phyloP scores from a whole-genome alignment of 2,329 filamentous ascomycete species.

The Graphilbum fragrans region DNA sequence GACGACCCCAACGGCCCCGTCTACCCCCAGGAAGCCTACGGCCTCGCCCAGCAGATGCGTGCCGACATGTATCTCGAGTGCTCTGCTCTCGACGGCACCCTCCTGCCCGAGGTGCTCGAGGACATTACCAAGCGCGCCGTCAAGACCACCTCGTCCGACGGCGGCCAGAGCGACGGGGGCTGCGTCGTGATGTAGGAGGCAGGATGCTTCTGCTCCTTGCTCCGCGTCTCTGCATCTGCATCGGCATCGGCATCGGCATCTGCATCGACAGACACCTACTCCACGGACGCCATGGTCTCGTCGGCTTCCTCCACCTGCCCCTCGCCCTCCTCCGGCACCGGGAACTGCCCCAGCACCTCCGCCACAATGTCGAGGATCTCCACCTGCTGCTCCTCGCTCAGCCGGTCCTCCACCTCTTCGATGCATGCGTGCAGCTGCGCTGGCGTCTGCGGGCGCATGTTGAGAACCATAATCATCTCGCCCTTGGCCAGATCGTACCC shows the following conservation, averaged over 20 bases:
- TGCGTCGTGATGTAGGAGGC: constrained; percentile 34
- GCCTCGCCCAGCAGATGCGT: constrained; percentile 42
- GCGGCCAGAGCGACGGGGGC: constrained; percentile 42
- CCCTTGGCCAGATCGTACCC: constrained; percentile 53
- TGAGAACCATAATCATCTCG: constrained; percentile 57
- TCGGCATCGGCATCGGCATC: neutral
- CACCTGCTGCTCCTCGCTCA: constrained; percentile 44
- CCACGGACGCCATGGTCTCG: neutral
- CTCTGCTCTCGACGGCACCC: constrained; percentile 47
- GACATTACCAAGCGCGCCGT: constrained; percentile 47
- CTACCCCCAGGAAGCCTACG: constrained; percentile 48
- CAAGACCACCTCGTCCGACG: constrained; percentile 29
- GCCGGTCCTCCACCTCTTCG: constrained; percentile 52
- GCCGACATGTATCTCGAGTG: constrained; percentile 54
- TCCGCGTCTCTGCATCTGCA: neutral
- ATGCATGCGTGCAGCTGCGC: constrained; percentile 50
- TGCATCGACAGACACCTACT: neutral
- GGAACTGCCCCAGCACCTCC: constrained; percentile 44
- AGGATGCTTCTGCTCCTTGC: neutral
- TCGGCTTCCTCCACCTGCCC: constrained; percentile 16
- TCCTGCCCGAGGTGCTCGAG: constrained; percentile 44
- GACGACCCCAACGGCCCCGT: constrained; percentile 47
- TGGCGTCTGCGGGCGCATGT: constrained; percentile 46
- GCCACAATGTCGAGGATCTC: constrained; percentile 44
- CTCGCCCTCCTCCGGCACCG: constrained; percentile 20